These are phyloP conservation scores for Phoma sp. DNA, from an alignment of 2,329 filamentous ascomycete species.

Conservation along the genomic window DNA sequence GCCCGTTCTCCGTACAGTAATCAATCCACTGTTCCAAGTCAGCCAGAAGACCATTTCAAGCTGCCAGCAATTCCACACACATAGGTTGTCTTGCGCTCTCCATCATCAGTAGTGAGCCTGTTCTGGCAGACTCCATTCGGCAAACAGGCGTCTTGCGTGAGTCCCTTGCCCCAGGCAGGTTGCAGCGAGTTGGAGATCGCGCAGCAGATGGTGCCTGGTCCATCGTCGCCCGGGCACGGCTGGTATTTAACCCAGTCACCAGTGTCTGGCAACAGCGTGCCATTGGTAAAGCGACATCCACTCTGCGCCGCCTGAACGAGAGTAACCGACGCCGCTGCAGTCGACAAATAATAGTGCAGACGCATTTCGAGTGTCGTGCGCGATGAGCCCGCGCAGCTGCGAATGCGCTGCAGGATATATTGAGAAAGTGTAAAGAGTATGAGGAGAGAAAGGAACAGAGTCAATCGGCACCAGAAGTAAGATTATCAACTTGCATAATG, in stretches of 20 bases:
- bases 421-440: no score
- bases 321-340: background rate
- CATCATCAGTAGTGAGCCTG: conserved; percentile 2
- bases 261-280: conserved; percentile 1
- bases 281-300: conserved; percentile 11
- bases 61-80: background rate
- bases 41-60: background rate
- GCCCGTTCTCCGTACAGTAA: conserved; percentile 5
- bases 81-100: conserved; percentile 3
- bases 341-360: background rate
- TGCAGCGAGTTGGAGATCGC: background rate
- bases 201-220: conserved; percentile 4
- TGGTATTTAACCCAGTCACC: conserved; percentile 8
- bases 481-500: background rate
- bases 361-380: background rate
- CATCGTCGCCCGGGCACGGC: conserved; percentile 1
- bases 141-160: conserved; percentile 6
- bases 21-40: conserved; percentile 1
- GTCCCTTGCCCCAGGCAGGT: conserved; percentile 4
- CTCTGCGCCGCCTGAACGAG: conserved; percentile 1
- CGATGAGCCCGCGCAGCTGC: background rate
- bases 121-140: conserved; percentile 12
- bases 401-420: background rate
- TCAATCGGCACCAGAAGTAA: background rate
- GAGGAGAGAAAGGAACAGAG: background rate